Evolutionary conservation across 441 rosid genomes (phyloP).

Genomic region (Bruguiera hainesii): DNA sequence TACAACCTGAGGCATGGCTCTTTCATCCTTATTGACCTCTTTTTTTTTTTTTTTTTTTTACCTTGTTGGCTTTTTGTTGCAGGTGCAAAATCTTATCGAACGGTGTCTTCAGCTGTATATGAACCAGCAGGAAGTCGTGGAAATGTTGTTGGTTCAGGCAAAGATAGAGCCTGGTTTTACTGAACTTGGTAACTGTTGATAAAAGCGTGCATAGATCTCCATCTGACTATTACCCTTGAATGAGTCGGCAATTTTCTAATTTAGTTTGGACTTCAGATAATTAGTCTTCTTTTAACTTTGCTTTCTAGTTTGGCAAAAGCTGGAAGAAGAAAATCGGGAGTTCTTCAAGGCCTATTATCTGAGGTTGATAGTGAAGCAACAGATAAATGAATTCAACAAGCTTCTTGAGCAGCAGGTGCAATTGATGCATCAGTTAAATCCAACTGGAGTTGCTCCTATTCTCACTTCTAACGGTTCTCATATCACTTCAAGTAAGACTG

Average conservation of each 20-base stretch:
- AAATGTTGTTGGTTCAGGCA: slow-evolving; percentile 77
- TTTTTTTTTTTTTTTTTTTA: background rate
- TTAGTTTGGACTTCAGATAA: background rate
- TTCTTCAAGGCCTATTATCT: slow-evolving; percentile 90
- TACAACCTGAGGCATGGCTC: no score
- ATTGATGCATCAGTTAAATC: slow-evolving; percentile 71
- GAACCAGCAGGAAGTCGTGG: slow-evolving; percentile 90
- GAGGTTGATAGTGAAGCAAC: slow-evolving; percentile 88
- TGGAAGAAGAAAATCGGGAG: slow-evolving; percentile 95
- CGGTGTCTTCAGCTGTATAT: slow-evolving; percentile 94
- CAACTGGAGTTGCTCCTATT: slow-evolving; percentile 51
- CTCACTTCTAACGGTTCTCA: slow-evolving; percentile 75
- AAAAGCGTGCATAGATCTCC: background rate
- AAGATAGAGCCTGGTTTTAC: slow-evolving; percentile 98
- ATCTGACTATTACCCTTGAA: background rate
- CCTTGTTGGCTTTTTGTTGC: slow-evolving; percentile 27
- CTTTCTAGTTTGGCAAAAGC: slow-evolving; percentile 96
- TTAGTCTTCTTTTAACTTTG: slow-evolving; percentile 6
- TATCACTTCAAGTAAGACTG: slow-evolving; percentile 61
- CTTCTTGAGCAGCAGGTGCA: slow-evolving; percentile 87
- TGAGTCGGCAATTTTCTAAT: background rate
- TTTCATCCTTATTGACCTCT: background rate
- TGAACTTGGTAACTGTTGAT: slow-evolving; percentile 67
- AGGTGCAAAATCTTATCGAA: slow-evolving; percentile 98
- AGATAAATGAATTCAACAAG: slow-evolving; percentile 90